Conservation (phyloP, 1,284 basidiomycete species). For the Vanrija pseudolonga region DNA sequence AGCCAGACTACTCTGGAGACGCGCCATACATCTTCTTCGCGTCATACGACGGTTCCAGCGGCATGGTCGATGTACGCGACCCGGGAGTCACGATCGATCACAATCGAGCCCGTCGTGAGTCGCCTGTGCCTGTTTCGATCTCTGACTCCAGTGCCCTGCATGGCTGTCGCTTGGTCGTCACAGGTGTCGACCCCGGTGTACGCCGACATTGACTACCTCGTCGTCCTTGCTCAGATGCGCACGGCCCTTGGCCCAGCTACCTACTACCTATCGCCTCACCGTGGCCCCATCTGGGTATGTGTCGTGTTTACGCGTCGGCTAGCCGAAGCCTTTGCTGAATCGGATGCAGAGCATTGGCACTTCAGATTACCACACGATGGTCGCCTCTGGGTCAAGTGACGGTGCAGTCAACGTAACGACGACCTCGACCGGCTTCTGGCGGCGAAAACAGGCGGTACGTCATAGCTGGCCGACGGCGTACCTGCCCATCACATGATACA, state of each 20-base stretch:
- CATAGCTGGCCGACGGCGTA: background rate
- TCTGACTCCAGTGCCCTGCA: constrained; percentile 29
- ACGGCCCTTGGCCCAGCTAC: constrained; percentile 2
- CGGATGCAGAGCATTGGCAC: constrained; percentile 60
- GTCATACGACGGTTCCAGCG: constrained; percentile 30
- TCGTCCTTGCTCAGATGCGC: constrained; percentile 30
- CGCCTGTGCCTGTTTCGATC: background rate
- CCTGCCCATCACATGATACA: no score
- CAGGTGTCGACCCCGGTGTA: constrained; percentile 32
- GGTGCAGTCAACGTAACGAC: constrained; percentile 57
- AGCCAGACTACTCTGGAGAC: constrained; percentile 23
- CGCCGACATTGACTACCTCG: constrained; percentile 39
- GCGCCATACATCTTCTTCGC: constrained; percentile 26
- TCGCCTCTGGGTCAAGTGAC: constrained; percentile 75
- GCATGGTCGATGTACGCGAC: constrained; percentile 36
- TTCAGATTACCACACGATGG: constrained; percentile 81
- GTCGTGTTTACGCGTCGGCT: background rate
- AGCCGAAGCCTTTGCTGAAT: background rate
- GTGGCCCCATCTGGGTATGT: constrained; percentile 73
- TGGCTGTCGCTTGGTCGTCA: constrained; percentile 31
- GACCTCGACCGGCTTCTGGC: constrained; percentile 24
- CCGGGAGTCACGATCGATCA: constrained; percentile 19
- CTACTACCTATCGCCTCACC: constrained; percentile 24
- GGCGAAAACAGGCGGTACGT: constrained; percentile 26
- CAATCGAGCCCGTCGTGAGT: constrained; percentile 32